These are phyloP conservation scores for Entomortierella lignicola DNA, from an alignment of 192 early-diverging fungal species.

Conservation along the genomic window DNA sequence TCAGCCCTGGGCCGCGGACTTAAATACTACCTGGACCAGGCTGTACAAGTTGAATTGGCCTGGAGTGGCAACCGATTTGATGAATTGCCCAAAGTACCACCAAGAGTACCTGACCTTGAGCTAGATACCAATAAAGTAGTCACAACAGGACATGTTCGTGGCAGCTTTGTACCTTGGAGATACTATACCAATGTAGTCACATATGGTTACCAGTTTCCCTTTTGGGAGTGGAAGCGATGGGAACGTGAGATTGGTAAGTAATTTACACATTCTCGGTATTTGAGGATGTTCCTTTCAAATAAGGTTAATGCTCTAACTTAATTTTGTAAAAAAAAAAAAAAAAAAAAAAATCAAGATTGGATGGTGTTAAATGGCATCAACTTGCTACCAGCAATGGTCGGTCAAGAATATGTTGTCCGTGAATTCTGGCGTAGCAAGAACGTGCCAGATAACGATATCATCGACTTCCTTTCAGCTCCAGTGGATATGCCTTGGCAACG, in stretches of 20 bases:
- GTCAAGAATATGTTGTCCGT: slow-evolving; percentile 34
- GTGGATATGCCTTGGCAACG: slow-evolving; percentile 50
- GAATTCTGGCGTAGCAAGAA: slow-evolving; percentile 27
- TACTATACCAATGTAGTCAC: slow-evolving; percentile 52
- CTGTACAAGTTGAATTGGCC: slow-evolving; percentile 30
- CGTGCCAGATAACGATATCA: slow-evolving; percentile 14
- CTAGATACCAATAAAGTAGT: slow-evolving; percentile 21
- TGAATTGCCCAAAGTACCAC: slow-evolving; percentile 26
- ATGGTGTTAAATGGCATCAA: slow-evolving; percentile 44
- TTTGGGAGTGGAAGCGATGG: slow-evolving; percentile 52
- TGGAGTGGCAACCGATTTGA: slow-evolving; percentile 45
- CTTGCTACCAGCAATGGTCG: slow-evolving; percentile 35
- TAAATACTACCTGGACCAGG: slow-evolving; percentile 49
- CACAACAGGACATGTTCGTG: slow-evolving; percentile 36
- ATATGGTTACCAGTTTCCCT: slow-evolving; percentile 36
- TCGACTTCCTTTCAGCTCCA: slow-evolving; percentile 25
- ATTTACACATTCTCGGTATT: too few relatives aligned
- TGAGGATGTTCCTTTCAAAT: too few relatives aligned
- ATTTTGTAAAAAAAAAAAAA: not conserved
- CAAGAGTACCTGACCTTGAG: slow-evolving; percentile 31
- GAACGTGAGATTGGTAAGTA: slow-evolving; percentile 38
- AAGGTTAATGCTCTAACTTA: not conserved
- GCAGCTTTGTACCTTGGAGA: slow-evolving; percentile 45
- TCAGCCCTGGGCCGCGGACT: slow-evolving; percentile 40
- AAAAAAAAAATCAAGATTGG: slow-evolving; percentile 16